A percentile compares a stretch with the other conserved stretches of the same genome.
Conservation (phyloP, 2,329 filamentous ascomycete genomes). For the Pseudocercospora cruenta region DNA sequence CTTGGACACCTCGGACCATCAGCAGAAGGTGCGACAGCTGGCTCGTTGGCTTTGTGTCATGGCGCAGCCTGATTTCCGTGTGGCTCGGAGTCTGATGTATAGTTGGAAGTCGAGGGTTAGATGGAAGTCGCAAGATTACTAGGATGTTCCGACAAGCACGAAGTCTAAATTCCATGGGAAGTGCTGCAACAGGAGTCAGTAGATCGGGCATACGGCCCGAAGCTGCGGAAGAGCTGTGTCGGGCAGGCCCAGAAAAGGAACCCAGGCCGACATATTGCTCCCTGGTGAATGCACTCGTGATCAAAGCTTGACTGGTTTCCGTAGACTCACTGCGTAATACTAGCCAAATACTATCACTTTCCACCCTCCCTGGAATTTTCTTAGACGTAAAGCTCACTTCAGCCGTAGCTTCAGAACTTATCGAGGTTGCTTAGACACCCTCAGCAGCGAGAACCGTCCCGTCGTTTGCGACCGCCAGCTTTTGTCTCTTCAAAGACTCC, state of each 20-base stretch:
- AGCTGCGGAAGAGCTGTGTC: too few relatives aligned
- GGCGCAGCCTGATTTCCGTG: too few relatives aligned
- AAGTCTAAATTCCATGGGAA: too few relatives aligned
- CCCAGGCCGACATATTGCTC: neutral
- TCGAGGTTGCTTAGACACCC: constrained; percentile 18
- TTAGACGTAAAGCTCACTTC: neutral
- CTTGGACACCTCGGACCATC: too few relatives aligned
- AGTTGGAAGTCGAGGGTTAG: too few relatives aligned
- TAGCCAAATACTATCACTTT: neutral
- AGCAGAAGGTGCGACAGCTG: too few relatives aligned
- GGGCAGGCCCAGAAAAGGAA: neutral
- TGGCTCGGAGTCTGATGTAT: too few relatives aligned
- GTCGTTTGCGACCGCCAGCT: constrained; percentile 32
- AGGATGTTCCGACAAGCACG: too few relatives aligned
- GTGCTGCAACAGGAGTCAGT: too few relatives aligned
- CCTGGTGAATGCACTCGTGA: neutral
- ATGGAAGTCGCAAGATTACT: too few relatives aligned
- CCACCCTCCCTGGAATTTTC: neutral
- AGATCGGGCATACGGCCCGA: too few relatives aligned
- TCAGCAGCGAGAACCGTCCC: constrained; percentile 31
- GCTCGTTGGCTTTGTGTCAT: too few relatives aligned
- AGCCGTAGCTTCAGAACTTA: neutral
- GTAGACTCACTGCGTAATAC: neutral
- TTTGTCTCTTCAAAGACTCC: constrained; percentile 32
- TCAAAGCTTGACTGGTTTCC: neutral